Percentiles rank a stretch among this genome's conserved stretches.
These are phyloP conservation scores for Phaeophleospora eucalypticola DNA, from an alignment of 2,329 filamentous ascomycete species.

Conservation along the genomic window DNA sequence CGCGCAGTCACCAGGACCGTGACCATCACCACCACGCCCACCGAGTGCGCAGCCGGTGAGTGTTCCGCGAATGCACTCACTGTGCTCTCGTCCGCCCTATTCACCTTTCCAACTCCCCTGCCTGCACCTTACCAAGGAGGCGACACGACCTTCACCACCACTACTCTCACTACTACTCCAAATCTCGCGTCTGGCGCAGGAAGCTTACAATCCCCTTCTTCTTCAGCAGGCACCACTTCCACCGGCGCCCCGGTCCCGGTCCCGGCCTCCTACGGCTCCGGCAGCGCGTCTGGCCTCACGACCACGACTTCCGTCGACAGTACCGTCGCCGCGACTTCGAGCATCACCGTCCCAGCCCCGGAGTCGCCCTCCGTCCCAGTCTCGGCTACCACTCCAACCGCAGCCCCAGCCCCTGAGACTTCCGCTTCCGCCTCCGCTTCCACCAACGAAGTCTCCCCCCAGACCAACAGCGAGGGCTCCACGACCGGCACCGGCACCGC, in stretches of 20 bases:
- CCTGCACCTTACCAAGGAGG: background rate
- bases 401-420: background rate
- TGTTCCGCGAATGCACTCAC: slow-evolving; percentile 20
- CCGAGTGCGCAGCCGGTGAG: slow-evolving; percentile 23
- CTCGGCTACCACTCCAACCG: slow-evolving; percentile 1
- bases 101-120: slow-evolving; percentile 8
- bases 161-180: slow-evolving; percentile 4
- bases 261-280: slow-evolving; percentile 7
- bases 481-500: slow-evolving; percentile 9
- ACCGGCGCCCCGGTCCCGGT: slow-evolving; percentile 3
- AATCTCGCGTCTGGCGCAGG: slow-evolving; percentile 8
- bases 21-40: slow-evolving; percentile 15
- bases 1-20: slow-evolving; percentile 15
- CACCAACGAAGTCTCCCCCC: slow-evolving; percentile 9
- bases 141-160: slow-evolving; percentile 1
- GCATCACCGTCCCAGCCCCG: slow-evolving; percentile 4
- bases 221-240: slow-evolving; percentile 16
- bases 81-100: slow-evolving; percentile 17
- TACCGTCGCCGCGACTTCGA: slow-evolving; percentile 4
- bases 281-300: background rate
- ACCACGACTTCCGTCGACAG: slow-evolving; percentile 11
- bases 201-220: slow-evolving; percentile 19
- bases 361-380: background rate
- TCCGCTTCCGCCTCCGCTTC: background rate
- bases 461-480: background rate